Base-by-base conservation (phyloP, 495 filamentous ascomycete species). In the Symbiotaphrina buchneri region DNA sequence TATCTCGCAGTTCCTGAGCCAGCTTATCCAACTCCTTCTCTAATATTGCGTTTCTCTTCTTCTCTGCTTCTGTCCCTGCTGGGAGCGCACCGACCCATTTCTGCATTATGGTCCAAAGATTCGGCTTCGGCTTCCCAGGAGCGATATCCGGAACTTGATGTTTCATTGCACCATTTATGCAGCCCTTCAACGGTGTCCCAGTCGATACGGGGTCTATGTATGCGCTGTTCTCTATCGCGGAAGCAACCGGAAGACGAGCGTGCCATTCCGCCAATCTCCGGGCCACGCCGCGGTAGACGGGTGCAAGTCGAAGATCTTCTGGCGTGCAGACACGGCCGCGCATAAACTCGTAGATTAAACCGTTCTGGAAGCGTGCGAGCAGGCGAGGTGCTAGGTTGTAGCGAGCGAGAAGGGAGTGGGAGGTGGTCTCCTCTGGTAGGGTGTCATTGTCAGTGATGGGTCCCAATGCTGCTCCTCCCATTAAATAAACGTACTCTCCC, bases 21-120 rank as follows among this genome's bases (percentile, higher is more conserved):
- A 81, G 57, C 41, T 56, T 62, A 31, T 66, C 61, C 15, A 94
- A 59, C 54, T 94, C 90, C 17, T 49, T 53, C 42, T 85, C 77
- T 17, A 99, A 58, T 34, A 45, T 47, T 5, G 67, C 54, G 35
- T 77, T 72, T 27, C 79, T 68, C 30, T 49, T 37, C 21, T 57
- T 59, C 49, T 93, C 72, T 15, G 60, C 54, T 16, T 72, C 64
- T 0, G 71, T 82, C 6, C 60, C 54, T 8, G 55, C 65, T 3
- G 87, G 84, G 23, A 99, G 58, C 10, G 83, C 87, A 40, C 67
- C 57, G 27, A 95, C 77, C 87, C 87, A 99, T 54, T 81, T 87
- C 51, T 91, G 82, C 58, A 91, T 71, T 19, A 90, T 76, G 6
- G 74, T 78, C 90, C 90, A 99, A 20, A 90, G 56, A 44, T 85